Evolutionary conservation across 2,329 filamentous ascomycete species (phyloP).

Genomic region (Dactylellina leptospora): DNA sequence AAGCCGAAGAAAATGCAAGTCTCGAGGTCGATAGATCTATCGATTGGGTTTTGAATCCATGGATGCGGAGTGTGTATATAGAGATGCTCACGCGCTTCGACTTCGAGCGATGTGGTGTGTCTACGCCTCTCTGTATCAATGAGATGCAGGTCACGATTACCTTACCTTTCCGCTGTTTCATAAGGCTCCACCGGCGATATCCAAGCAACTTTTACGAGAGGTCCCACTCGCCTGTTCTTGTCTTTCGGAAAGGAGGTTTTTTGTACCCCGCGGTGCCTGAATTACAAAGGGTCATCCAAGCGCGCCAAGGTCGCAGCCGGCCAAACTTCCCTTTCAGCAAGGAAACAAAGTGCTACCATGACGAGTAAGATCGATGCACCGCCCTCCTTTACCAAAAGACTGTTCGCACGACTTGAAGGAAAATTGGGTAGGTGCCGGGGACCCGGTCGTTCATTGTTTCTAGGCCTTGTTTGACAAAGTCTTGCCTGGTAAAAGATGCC

Average conservation of each 20-base stretch:
- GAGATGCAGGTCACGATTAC: no score
- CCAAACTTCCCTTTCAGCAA: conserved; percentile 33
- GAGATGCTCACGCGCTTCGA: neutral
- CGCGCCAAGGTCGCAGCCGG: conserved; percentile 21
- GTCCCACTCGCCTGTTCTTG: neutral
- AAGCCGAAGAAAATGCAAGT: neutral
- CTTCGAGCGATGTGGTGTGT: neutral
- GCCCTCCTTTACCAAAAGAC: conserved; percentile 9
- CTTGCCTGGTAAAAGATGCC: conserved; percentile 3
- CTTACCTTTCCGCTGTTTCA: no score
- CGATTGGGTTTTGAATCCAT: neutral
- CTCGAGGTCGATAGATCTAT: neutral
- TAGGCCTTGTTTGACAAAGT: conserved; percentile 43
- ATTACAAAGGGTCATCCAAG: neutral
- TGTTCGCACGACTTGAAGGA: conserved; percentile 16
- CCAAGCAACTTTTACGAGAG: no score
- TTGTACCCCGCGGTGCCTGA: neutral
- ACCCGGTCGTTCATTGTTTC: conserved; percentile 30
- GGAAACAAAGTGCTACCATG: conserved; percentile 16
- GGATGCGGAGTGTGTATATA: neutral
- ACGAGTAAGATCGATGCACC: conserved; percentile 23
- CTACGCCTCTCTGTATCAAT: no score
- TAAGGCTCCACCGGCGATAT: no score
- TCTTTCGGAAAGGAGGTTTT: conserved; percentile 19
- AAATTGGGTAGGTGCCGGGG: conserved; percentile 23